A percentile compares a stretch with the other conserved stretches of the same genome.
These are phyloP conservation scores for Gracilaria caudata DNA, from an alignment of 23 red algal genomes.

Conservation along the genomic window DNA sequence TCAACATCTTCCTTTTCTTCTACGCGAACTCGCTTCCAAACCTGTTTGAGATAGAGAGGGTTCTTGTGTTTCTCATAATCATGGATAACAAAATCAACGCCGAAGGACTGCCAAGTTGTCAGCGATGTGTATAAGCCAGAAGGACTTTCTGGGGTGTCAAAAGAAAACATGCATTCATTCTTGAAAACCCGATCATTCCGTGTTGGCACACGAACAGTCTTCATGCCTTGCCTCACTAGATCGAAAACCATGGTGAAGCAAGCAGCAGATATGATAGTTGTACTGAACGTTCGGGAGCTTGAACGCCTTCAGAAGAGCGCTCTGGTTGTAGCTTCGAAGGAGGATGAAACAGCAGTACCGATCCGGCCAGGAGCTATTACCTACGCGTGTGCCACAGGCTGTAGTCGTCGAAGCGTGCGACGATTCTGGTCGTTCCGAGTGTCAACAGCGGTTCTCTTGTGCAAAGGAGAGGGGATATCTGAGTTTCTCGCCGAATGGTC, in stretches of 20 bases:
- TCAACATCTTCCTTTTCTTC: slow-evolving; percentile 22
- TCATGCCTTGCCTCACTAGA: slow-evolving; percentile 1
- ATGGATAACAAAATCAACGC: slow-evolving; percentile 31
- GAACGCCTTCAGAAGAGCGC: background rate
- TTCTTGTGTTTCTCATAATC: slow-evolving; percentile 48
- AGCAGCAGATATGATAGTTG: background rate
- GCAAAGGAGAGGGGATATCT: too few relatives aligned
- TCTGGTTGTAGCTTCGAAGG: background rate
- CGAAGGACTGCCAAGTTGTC: slow-evolving; percentile 75
- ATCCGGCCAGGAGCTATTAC: background rate
- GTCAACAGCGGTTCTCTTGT: background rate
- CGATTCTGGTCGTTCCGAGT: background rate
- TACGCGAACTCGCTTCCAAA: slow-evolving; percentile 44
- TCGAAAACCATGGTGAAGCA: slow-evolving; percentile 2
- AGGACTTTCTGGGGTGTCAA: slow-evolving; percentile 76
- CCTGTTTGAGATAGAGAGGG: slow-evolving; percentile 68
- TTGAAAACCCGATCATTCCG: slow-evolving; percentile 51
- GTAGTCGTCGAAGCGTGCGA: background rate
- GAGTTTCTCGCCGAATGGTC: too few relatives aligned
- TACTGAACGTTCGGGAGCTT: background rate
- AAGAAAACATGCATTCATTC: slow-evolving; percentile 84
- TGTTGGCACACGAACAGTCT: slow-evolving; percentile 32
- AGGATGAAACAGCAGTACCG: background rate
- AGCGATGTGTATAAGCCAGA: slow-evolving; percentile 82
- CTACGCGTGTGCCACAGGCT: background rate